Evolutionary conservation across 1,284 basidiomycete genomes (phyloP).

Genomic region (Leccinum solheimii): DNA sequence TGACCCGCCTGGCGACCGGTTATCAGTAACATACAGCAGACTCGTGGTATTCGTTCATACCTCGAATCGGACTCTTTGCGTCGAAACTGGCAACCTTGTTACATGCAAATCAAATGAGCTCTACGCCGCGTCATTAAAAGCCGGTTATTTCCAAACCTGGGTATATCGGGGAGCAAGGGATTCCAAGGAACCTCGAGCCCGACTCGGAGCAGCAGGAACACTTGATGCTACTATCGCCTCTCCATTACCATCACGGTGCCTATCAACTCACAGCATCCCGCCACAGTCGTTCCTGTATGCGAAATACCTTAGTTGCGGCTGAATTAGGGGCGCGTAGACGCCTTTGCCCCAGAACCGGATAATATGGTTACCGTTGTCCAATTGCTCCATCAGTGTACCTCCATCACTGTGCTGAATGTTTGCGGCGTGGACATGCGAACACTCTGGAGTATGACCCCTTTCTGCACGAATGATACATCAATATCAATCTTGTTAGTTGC

Average conservation of each 20-base stretch:
- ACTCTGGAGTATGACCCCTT: not conserved
- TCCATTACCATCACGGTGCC: not conserved
- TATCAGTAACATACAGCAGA: not conserved
- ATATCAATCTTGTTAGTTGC: not conserved
- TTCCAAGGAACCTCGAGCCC: not conserved
- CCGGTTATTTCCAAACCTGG: not conserved
- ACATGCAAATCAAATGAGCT: not conserved
- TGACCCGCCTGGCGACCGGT: not conserved
- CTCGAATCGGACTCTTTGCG: not conserved
- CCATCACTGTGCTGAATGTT: not conserved
- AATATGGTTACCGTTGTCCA: not conserved
- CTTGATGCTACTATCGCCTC: not conserved
- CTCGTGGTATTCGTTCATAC: not conserved
- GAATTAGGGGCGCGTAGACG: not conserved
- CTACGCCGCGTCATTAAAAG: not conserved
- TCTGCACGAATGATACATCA: not conserved
- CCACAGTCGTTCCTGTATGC: not conserved
- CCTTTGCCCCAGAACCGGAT: not conserved
- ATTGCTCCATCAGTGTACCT: not conserved
- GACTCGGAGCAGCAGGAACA: not conserved
- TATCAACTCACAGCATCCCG: not conserved
- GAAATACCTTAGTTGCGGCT: not conserved
- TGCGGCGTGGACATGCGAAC: not conserved
- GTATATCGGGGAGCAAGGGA: not conserved
- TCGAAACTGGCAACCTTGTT: not conserved